Evolutionary conservation across 108 stramenopile genomes (phyloP).

Genomic region (Fragilaria radians): DNA sequence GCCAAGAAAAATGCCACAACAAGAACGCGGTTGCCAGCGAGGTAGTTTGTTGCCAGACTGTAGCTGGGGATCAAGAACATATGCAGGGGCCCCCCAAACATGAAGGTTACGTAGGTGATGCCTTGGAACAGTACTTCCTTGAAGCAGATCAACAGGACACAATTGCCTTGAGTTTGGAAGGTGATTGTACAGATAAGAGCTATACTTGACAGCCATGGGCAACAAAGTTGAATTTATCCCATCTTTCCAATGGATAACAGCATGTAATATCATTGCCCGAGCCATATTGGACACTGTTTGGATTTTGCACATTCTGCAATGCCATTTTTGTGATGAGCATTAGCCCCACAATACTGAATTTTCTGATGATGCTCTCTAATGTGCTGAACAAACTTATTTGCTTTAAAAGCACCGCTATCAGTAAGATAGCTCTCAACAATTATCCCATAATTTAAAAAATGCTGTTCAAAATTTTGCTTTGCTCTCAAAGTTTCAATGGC

Average conservation of each 20-base stretch:
- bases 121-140: not conserved
- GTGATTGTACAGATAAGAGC: slow-evolving; percentile 27
- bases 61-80: slow-evolving; percentile 25
- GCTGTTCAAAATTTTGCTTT: slow-evolving; percentile 17
- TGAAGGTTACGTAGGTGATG: slow-evolving; percentile 8
- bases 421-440: slow-evolving; percentile 15
- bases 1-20: slow-evolving; percentile 29
- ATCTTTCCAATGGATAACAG: slow-evolving; percentile 35
- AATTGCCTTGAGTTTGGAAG: slow-evolving; percentile 19
- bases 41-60: slow-evolving; percentile 34
- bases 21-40: slow-evolving; percentile 23
- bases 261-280: slow-evolving; percentile 32
- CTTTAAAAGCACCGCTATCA: slow-evolving; percentile 27
- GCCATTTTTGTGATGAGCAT: slow-evolving; percentile 52
- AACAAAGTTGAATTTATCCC: slow-evolving; percentile 12
- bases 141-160: slow-evolving; percentile 22
- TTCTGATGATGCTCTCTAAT: not conserved
- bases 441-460: slow-evolving; percentile 8
- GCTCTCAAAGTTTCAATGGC: slow-evolving; percentile 14
- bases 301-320: slow-evolving; percentile 36
- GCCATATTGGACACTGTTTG: slow-evolving; percentile 25
- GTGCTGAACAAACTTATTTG: slow-evolving; percentile 4
- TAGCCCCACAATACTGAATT: too few species aligned
- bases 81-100: slow-evolving; percentile 29
- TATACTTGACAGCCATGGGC: slow-evolving; percentile 40